Percentiles rank a stretch among this genome's conserved stretches.
Evolutionary conservation across 1,284 basidiomycete genomes (phyloP).

Genomic region (Irpex sp.): DNA sequence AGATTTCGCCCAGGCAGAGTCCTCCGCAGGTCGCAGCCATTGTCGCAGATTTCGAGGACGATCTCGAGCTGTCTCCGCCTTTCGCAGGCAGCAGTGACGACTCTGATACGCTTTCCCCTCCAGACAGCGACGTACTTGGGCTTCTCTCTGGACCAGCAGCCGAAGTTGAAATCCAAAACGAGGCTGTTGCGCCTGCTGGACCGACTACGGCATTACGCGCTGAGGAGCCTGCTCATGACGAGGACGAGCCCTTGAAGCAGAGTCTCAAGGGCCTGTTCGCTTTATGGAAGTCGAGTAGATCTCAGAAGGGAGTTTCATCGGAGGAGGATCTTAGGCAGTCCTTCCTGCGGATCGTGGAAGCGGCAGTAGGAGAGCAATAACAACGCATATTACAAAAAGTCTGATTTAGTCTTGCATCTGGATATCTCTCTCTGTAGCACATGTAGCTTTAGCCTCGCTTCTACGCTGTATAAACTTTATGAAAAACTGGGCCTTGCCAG

Average conservation of each 20-base stretch:
- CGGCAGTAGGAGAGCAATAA: slow-evolving; percentile 13
- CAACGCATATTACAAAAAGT: too few relatives aligned
- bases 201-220: neutral
- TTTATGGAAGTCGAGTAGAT: slow-evolving; percentile 42
- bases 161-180: neutral
- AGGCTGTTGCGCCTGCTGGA: neutral
- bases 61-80: slow-evolving; percentile 19
- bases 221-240: slow-evolving; percentile 13
- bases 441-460: neutral
- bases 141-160: slow-evolving; percentile 1
- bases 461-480: neutral
- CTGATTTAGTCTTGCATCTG: too few relatives aligned
- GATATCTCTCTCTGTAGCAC: neutral
- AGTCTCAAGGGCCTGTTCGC: slow-evolving; percentile 47
- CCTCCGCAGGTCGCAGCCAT: slow-evolving; percentile 17
- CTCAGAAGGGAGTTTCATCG: slow-evolving; percentile 9
- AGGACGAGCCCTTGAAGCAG: slow-evolving; percentile 28
- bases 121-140: slow-evolving; percentile 3
- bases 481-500: neutral
- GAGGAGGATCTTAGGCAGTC: slow-evolving; percentile 16
- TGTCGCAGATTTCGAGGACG: slow-evolving; percentile 10
- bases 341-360: slow-evolving; percentile 25
- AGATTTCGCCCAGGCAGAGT: slow-evolving; percentile 26
- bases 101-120: slow-evolving; percentile 19
- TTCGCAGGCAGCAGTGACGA: slow-evolving; percentile 21